Percentiles rank a stretch among this genome's conserved stretches.
Evolutionary conservation across 2,329 filamentous ascomycete genomes (phyloP).

Genomic region (Neonectria hederae): DNA sequence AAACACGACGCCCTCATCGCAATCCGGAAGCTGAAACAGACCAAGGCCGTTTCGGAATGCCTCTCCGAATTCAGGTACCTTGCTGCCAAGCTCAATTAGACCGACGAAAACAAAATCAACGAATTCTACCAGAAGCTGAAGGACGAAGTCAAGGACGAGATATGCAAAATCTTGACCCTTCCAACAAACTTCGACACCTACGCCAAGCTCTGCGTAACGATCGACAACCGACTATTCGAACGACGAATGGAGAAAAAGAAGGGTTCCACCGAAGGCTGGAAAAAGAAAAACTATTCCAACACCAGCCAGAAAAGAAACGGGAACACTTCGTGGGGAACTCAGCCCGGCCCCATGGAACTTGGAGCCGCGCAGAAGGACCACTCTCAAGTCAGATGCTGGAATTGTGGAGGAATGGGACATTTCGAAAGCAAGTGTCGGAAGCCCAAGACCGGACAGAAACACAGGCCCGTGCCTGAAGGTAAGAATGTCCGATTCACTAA

Average conservation of each 20-base stretch:
- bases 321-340: too few species aligned
- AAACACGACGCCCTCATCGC: background rate
- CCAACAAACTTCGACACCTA: background rate
- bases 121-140: background rate
- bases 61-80: background rate
- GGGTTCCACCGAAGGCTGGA: too few species aligned
- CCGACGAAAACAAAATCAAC: background rate
- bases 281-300: background rate
- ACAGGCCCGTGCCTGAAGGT: too few species aligned
- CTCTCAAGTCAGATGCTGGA: too few species aligned
- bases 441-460: too few species aligned
- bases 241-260: background rate
- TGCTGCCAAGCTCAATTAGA: background rate
- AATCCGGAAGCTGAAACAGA: background rate
- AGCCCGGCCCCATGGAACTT: too few species aligned
- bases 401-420: too few species aligned
- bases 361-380: too few species aligned
- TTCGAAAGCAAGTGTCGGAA: too few species aligned
- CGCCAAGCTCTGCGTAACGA: background rate
- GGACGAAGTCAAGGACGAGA: background rate
- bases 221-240: background rate
- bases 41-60: background rate
- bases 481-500: too few species aligned
- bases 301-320: too few species aligned
- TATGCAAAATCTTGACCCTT: background rate